Base-by-base conservation (phyloP, 192 early-diverging fungal genomes). In the Coemansia sp. region DNA sequence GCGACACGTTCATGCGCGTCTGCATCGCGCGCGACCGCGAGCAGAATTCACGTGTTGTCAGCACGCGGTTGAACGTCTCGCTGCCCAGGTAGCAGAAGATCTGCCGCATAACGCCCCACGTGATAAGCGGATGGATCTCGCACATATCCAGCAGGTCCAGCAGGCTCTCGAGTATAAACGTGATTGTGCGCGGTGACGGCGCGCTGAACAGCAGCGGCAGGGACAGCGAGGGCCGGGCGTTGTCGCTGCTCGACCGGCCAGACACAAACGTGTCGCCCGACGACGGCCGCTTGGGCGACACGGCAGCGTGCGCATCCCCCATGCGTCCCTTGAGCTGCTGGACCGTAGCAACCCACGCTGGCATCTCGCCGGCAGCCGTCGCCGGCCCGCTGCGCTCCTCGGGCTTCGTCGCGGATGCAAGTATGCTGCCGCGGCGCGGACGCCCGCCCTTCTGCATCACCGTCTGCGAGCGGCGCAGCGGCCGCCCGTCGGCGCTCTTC, bases 1-100 rank as follows among this genome's bases (percentile, higher is more conserved):
- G 77, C 7, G 87, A 87, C 32, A 94, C 57, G 62, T 95, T 98
- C 77, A 92, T 85, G 19, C 88, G 88, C 6, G 94, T 87, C 71
- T 89, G 91, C 55, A 92, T 80, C 2, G 95, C 93, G 47, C 87
- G 88, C 18, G 84, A 83, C 10, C 94, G 90, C 55, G 87, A 87
- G 60, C 88, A 71, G 54, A 87, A 82, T 52, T 91, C 87, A 29
- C 85, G 87, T 38, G 84, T 86, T 0, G 83, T 83, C 60, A 98
- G 73, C 64, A 98, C 89, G 12, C 84, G 84, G 74, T 98, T 98
- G 65, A 98, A 94, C 31, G 91, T 62, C 67, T 88, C 89, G 49
- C 84, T 82, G 27, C 87, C 84, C 24, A 94, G 66, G 60, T 84
- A 89, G 77, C 92, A 85, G 62, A 94, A 85, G 22, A 93, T 54